These are phyloP conservation scores for Scheffersomyces lignicola DNA, from an alignment of 1,139 yeast genomes.

Conservation along the genomic window DNA sequence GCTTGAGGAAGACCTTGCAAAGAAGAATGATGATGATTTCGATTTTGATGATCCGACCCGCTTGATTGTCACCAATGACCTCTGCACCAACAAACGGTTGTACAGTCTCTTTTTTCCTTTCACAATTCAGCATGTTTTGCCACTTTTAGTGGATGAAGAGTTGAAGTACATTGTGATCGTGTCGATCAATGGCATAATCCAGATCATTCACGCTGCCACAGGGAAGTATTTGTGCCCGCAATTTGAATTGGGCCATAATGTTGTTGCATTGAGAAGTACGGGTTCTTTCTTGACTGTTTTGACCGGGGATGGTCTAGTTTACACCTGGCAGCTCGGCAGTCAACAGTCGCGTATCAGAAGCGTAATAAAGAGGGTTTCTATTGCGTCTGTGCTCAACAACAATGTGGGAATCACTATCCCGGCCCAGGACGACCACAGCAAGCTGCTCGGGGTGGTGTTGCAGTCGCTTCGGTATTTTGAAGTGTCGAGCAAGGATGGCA, in stretches of 20 bases:
- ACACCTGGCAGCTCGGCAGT: slow-evolving; percentile 46
- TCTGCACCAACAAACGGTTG: slow-evolving; percentile 16
- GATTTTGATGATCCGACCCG: slow-evolving; percentile 50
- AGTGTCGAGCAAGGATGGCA: slow-evolving; percentile 34
- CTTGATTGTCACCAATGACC: slow-evolving; percentile 33
- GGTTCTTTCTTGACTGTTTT: slow-evolving; percentile 55
- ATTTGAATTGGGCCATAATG: slow-evolving; percentile 62
- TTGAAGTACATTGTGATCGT: slow-evolving; percentile 54
- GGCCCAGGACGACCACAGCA: background rate
- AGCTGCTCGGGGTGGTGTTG: slow-evolving; percentile 5
- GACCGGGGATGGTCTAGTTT: slow-evolving; percentile 49
- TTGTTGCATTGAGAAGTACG: slow-evolving; percentile 51
- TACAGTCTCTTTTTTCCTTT: slow-evolving; percentile 41
- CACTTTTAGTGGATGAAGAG: slow-evolving; percentile 26
- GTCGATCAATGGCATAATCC: slow-evolving; percentile 68
- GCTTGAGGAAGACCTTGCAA: slow-evolving; percentile 27
- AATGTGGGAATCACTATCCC: slow-evolving; percentile 12
- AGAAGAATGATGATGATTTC: slow-evolving; percentile 26
- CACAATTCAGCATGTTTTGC: slow-evolving; percentile 43
- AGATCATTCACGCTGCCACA: slow-evolving; percentile 65
- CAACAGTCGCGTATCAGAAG: slow-evolving; percentile 20
- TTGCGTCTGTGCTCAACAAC: slow-evolving; percentile 51
- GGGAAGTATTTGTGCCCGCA: slow-evolving; percentile 53
- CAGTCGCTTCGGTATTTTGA: slow-evolving; percentile 20
- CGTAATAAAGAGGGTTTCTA: slow-evolving; percentile 42